Base-by-base conservation (phyloP, 78 protist genomes). In the Dictyostelium firmibasis region DNA sequence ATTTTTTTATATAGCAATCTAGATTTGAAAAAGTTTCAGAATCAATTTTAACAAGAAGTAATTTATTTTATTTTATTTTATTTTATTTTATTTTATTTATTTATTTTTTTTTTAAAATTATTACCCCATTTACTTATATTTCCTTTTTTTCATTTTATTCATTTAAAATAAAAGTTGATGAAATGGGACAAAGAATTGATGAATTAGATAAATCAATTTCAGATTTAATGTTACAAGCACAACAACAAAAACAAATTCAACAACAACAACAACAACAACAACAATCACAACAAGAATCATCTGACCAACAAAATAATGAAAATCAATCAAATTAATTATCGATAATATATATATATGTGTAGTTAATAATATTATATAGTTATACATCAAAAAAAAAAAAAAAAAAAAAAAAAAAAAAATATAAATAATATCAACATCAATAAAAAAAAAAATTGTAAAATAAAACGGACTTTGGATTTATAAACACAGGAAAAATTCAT, bases 131-230 rank as follows among this genome's bases (percentile, higher is more conserved):
- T 57, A 57, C 67, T 57, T 5, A 57, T 57, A 57, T 53, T 11
- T 14, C 8, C 14, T 50, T 50, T 50, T 2, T 57, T 33, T 25
- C 5, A 53, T 1, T 74, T 74, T 75, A 14, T 47, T n/a, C 35
- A 7, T 50, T 74, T 53, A 57, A 57, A 57, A 16, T 13, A 13
- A 33, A 4, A 72, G 79, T 89, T n/a, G 94, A 89, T 50, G 94
- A 89, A 89, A 89, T 89, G 94, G 94, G 94, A 10, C 27, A 35
- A n/a, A 89, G 94, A 89, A 89, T 89, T 41, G 94, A 89, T 47
- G 94, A 89, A n/a, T 67, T 89, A 18, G 94, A 89, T 81, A 89
- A 70, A 69, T 89, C 94, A 47, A 89, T 89, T 31, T 79, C 86
- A 27, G 94, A 89, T 38, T 81, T 89, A 47, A 89, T 89, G 94